Conservation (phyloP, 257 asterid species). For the Scutellaria barbata region DNA sequence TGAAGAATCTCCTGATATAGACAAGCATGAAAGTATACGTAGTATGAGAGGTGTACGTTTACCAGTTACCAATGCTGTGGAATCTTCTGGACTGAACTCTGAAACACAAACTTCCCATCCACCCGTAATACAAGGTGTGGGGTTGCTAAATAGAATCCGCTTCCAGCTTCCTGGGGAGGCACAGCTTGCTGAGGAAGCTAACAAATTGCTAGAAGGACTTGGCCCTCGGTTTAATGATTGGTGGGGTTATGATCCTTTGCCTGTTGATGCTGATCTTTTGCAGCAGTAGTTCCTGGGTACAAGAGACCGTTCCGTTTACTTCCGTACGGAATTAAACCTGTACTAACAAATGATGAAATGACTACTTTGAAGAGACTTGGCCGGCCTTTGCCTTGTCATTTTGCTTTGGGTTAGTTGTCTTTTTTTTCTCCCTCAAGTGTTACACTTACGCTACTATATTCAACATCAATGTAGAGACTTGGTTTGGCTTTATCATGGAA, state of each 20-base stretch:
- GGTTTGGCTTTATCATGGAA: conserved; percentile 16
- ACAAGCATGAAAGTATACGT: conserved; percentile 37
- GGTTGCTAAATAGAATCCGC: conserved; percentile 79
- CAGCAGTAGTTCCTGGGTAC: conserved; percentile 83
- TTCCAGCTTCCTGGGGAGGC: conserved; percentile 95
- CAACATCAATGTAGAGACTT: background rate
- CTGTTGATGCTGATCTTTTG: conserved; percentile 95
- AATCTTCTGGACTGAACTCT: conserved; percentile 41
- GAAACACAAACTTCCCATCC: conserved; percentile 42
- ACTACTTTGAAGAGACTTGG: conserved; percentile 84
- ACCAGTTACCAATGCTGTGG: conserved; percentile 36
- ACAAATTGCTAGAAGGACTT: conserved; percentile 78
- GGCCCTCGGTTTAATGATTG: conserved; percentile 97
- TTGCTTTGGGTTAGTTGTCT: conserved; percentile 79
- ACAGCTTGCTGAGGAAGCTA: conserved; percentile 80
- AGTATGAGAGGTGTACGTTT: conserved; percentile 37
- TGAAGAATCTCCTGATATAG: conserved; percentile 51
- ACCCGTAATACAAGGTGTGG: conserved; percentile 77
- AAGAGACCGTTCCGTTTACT: conserved; percentile 87
- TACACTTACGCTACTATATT: background rate
- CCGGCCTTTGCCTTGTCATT: conserved; percentile 91
- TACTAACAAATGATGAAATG: conserved; percentile 91
- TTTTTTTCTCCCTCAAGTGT: background rate
- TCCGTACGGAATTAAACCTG: conserved; percentile 88
- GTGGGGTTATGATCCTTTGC: conserved; percentile 96